These are phyloP conservation scores for Sarocladium strictum DNA, from an alignment of 2,329 filamentous ascomycete genomes.

Conservation along the genomic window DNA sequence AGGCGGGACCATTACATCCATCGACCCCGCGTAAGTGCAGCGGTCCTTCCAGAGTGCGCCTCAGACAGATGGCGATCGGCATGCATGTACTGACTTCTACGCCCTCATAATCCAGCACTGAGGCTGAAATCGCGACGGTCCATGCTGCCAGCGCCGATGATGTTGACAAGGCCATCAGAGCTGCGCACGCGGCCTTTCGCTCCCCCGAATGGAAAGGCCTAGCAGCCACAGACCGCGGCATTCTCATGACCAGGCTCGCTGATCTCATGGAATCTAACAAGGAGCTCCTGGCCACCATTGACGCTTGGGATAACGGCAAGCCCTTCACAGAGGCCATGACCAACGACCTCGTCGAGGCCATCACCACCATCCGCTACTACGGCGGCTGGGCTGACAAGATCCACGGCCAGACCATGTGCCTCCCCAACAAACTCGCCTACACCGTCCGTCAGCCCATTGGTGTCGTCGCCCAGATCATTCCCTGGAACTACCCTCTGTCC, in stretches of 20 bases:
- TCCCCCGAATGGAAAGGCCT: background rate
- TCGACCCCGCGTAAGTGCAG: background rate
- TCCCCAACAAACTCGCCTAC: constrained; percentile 59
- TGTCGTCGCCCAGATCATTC: constrained; percentile 62
- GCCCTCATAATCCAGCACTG: no score
- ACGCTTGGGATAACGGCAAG: constrained; percentile 4
- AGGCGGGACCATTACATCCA: background rate
- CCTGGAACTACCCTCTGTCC: constrained; percentile 29
- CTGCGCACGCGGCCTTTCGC: background rate
- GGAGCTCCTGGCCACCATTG: background rate
- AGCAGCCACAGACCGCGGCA: constrained; percentile 52
- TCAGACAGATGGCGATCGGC: no score
- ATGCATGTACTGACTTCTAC: no score
- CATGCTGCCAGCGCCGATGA: background rate
- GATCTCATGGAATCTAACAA: background rate
- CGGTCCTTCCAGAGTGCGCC: no score
- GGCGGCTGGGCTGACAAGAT: constrained; percentile 68
- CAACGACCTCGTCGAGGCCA: constrained; percentile 47
- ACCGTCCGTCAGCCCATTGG: constrained; percentile 63
- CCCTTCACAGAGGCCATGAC: constrained; percentile 57
- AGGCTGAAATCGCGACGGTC: background rate
- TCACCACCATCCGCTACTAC: constrained; percentile 52
- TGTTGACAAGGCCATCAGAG: background rate
- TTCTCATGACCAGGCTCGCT: constrained; percentile 39
- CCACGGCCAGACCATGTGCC: constrained; percentile 62